Base-by-base conservation (phyloP, 805 yeast genomes). In the Candida silvatica region DNA sequence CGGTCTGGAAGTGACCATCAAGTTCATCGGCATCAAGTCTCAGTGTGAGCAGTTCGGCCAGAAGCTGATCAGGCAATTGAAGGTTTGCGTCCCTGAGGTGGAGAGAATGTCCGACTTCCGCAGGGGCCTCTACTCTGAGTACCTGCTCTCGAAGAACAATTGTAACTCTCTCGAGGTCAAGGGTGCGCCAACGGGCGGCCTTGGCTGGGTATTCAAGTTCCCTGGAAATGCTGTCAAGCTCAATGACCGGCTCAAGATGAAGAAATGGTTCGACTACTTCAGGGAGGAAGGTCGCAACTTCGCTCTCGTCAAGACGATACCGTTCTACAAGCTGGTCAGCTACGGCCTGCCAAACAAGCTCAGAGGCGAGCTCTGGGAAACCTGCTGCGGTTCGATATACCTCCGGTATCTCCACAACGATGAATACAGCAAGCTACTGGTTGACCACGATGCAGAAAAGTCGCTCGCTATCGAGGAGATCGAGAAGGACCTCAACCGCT, bases 361-460 rank as follows among this genome's bases (percentile, higher is more conserved):
- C 36, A 70, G 99, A 45, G 98, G 98, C 26, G 99, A 92, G 51
- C 64, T 92, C 11, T 92, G 99, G 99, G 98, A 92, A 55, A 61
- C 85, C 36, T 74, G 86, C 35, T 75, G 85, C 29, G 99, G 98
- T 3, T 79, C 95, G 0, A 76, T 87, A 66, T 85, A 75, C 50
- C 50, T 73, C 35, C 66, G 97, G 34, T 71, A 77, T 49, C 73
- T 74, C 35, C 66, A 80, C 47, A 68, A 67, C 9, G 72, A 69
- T 0, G 75, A 72, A 31, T 92, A 88, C 56, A 53, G 64, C 29
- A 56, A 60, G 22, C 44, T 88, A 6, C 62, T 87, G 34, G 66
- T 62, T 3, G 78, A 74, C 14, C 77, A 83, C 51, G 67, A 61
- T 22, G 82, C 77, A 4, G 72, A 77, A 38, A 63, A 62, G 2